Conservation (phyloP, 352 stramenopile genomes). For the Phytophthora megakarya region DNA sequence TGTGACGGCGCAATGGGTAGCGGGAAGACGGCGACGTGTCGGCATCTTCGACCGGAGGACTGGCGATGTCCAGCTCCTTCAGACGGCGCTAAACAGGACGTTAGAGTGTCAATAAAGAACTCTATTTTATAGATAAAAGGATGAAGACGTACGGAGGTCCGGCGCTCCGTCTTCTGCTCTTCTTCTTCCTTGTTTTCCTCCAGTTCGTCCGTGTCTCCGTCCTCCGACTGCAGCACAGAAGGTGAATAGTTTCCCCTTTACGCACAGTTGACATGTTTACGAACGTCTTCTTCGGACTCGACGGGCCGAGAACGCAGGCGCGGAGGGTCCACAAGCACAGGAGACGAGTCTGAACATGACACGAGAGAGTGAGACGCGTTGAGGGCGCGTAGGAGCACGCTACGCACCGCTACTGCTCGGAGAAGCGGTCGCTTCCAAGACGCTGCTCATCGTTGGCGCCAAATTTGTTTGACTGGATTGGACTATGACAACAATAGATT, state of each 20-base stretch:
- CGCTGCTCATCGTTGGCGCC: constrained; percentile 26
- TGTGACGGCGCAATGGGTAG: constrained; percentile 59
- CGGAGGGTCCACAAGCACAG: constrained; percentile 22
- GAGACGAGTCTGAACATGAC: constrained; percentile 31
- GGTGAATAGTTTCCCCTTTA: too few relatives aligned
- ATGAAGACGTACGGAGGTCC: constrained; percentile 18
- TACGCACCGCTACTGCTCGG: constrained; percentile 33
- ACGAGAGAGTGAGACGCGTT: constrained; percentile 2
- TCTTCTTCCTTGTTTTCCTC: constrained; percentile 35
- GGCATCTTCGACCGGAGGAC: constrained; percentile 16
- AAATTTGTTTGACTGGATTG: too few relatives aligned
- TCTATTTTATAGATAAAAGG: neutral
- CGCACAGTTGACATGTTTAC: too few relatives aligned
- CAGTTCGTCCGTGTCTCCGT: constrained; percentile 27
- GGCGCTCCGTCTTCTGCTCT: constrained; percentile 4
- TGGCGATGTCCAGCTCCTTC: constrained; percentile 15
- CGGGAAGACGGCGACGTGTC: constrained; percentile 33
- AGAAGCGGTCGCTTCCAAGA: constrained; percentile 31
- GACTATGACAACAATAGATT: too few relatives aligned
- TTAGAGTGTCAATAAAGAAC: neutral
- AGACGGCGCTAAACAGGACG: constrained; percentile 28
- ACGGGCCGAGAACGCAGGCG: constrained; percentile 15
- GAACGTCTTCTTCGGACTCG: constrained; percentile 24
- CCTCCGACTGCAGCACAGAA: constrained; percentile 26
- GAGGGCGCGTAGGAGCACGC: neutral